These are phyloP conservation scores for Fusarium sp. DNA, from an alignment of 2,329 filamentous ascomycete genomes.

Conservation along the genomic window DNA sequence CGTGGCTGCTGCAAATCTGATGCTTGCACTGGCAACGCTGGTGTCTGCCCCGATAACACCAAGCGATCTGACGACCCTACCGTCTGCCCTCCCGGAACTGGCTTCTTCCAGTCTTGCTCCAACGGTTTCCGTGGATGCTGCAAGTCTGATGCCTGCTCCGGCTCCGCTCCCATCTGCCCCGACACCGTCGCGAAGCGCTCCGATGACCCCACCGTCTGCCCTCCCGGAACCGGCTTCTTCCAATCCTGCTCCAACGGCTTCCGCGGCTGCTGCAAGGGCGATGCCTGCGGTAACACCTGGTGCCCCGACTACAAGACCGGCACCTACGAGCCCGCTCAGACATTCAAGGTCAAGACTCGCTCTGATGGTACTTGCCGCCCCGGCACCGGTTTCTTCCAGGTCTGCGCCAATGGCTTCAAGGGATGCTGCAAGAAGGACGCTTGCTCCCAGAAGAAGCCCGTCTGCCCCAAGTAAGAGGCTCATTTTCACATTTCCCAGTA, in stretches of 20 bases:
- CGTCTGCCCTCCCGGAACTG: constrained; percentile 6
- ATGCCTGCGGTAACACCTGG: constrained; percentile 17
- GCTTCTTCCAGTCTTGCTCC: constrained; percentile 18
- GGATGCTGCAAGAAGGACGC: constrained; percentile 33
- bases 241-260: constrained; percentile 17
- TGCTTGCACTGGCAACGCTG: constrained; percentile 13
- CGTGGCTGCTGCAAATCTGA: constrained; percentile 22
- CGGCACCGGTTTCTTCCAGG: constrained; percentile 17
- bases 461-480: constrained; percentile 30
- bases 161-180: neutral
- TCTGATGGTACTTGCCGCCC: constrained; percentile 6
- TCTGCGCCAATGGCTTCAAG: constrained; percentile 24
- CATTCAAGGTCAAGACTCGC: constrained; percentile 14
- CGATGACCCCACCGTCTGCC: constrained; percentile 14
- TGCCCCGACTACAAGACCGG: constrained; percentile 29
- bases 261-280: constrained; percentile 27
- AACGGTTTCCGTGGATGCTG: constrained; percentile 25
- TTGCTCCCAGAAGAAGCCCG: constrained; percentile 12
- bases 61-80: constrained; percentile 5
- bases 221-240: constrained; percentile 4
- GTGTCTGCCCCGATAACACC: constrained; percentile 1
- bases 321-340: constrained; percentile 21
- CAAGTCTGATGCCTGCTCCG: constrained; percentile 9
- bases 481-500: neutral
- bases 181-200: neutral